A percentile compares a stretch with the other conserved stretches of the same genome.
Conservation (phyloP, 495 filamentous ascomycete species). For the Aspergillus diversus region DNA sequence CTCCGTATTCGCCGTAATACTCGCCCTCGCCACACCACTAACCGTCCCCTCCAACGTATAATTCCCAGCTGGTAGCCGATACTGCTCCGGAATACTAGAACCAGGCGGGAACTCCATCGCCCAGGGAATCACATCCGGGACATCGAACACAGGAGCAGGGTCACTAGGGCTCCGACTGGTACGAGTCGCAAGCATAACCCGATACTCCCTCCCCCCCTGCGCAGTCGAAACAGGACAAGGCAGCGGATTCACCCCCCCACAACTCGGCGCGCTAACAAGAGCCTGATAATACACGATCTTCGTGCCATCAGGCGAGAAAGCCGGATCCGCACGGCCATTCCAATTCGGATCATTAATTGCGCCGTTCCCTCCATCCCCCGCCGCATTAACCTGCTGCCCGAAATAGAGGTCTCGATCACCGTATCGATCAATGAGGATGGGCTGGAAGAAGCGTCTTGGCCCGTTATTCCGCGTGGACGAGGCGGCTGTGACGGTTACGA, state of each 20-base stretch:
- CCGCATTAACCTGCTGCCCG: conserved; percentile 30
- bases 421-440: conserved; percentile 26
- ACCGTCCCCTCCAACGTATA: too few species aligned
- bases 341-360: conserved; percentile 31
- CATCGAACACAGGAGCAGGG: conserved; percentile 2
- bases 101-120: conserved; percentile 19
- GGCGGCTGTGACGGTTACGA: conserved; percentile 17
- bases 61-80: conserved; percentile 9
- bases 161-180: conserved; percentile 9
- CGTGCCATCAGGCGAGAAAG: conserved; percentile 29
- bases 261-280: conserved; percentile 21
- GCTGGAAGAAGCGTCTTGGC: conserved; percentile 29
- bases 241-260: conserved; percentile 20
- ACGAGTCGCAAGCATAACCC: conserved; percentile 26
- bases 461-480: conserved; percentile 31
- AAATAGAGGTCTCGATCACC: conserved; percentile 27
- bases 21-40: too few species aligned
- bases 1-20: neutral
- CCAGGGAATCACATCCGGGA: conserved; percentile 24
- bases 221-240: conserved; percentile 25
- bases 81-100: neutral
- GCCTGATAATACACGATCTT: conserved; percentile 27
- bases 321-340: conserved; percentile 32
- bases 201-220: conserved; percentile 22
- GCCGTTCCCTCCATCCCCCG: conserved; percentile 22